These are phyloP conservation scores for Quercus ilex DNA, from an alignment of 306 rosid genomes.

Conservation along the genomic window DNA sequence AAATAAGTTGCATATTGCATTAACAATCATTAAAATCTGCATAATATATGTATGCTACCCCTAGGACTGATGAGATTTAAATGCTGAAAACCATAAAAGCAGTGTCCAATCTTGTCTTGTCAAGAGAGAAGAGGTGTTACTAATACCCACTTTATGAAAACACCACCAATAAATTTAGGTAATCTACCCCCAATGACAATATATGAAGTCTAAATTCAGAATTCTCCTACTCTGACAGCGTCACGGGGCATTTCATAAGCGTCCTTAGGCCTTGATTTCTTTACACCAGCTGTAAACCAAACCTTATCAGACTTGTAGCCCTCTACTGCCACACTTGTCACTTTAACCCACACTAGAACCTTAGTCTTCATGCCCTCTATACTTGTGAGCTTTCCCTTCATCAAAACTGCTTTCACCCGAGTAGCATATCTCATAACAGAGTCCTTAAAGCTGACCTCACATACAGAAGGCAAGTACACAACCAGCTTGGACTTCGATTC, in stretches of 20 bases:
- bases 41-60: background rate
- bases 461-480: constrained; percentile 76
- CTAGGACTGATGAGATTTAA: background rate
- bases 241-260: constrained; percentile 59
- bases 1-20: background rate
- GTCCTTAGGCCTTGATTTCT: constrained; percentile 82
- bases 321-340: constrained; percentile 71
- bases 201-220: constrained; percentile 36
- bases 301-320: constrained; percentile 84
- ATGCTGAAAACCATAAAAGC: constrained; percentile 25
- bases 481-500: constrained; percentile 70
- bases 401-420: constrained; percentile 68
- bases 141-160: constrained; percentile 17
- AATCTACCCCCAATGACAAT: constrained; percentile 18
- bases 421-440: constrained; percentile 66
- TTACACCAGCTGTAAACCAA: constrained; percentile 89
- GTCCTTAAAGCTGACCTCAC: constrained; percentile 94
- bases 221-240: constrained; percentile 60
- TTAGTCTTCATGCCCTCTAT: constrained; percentile 96
- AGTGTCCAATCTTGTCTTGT: constrained; percentile 13
- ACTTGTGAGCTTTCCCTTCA: constrained; percentile 73
- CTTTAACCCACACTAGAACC: constrained; percentile 92
- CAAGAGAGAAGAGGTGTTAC: constrained; percentile 2
- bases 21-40: background rate
- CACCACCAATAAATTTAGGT: constrained; percentile 10